Base-by-base conservation (phyloP, 2,329 filamentous ascomycete genomes). In the Bisporella sp. region DNA sequence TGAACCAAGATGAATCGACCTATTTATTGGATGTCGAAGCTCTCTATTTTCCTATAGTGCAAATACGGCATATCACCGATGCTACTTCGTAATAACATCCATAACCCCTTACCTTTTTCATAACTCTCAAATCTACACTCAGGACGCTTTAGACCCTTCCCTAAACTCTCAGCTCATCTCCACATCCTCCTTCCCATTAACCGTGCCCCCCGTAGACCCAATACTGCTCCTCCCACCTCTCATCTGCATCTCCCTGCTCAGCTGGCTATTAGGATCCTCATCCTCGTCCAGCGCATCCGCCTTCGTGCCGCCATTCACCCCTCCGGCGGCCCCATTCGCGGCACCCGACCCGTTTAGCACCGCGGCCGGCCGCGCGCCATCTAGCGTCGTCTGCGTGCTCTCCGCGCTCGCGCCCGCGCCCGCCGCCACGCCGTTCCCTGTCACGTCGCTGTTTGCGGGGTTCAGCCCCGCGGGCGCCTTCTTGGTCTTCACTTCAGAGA, bases 401-500 rank as follows among this genome's bases (percentile, higher is more conserved):
- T 37, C 35, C 8, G 35, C 2, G n/a, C 8, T 8, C 35, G 35
- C 35, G 35, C 35, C 35, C n/a, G 8, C n/a, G 8, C 8, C n/a
- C 8, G 35, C 35, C 8, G 35, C 35, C 21, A 21, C 21, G 21
- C 21, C 21, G 21, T 21, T 21, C 8, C 35, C 35, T 4, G 8
- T 37, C 47, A 61, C 61, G 32, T 57, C 44, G 5, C 47, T 51
- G 43, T 47, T 50, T 48, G 46, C 59, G 48, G 49, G 53, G 46
- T 66, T 30, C 8, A 28, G 3, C 8, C 70, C 71, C 1, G 49
- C 44, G 29, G 54, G 49, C 8, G 78, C 74, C 56, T 80, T 67
- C 42, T 83, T 80, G 62, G 82, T 82, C 71, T 90, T 92, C 70
- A 87, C 80, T 59, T 87, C 80, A 65, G 87, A 88, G 72, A 83